These are phyloP conservation scores for Whalleya microplaca DNA, from an alignment of 2,329 filamentous ascomycete species.

Conservation along the genomic window DNA sequence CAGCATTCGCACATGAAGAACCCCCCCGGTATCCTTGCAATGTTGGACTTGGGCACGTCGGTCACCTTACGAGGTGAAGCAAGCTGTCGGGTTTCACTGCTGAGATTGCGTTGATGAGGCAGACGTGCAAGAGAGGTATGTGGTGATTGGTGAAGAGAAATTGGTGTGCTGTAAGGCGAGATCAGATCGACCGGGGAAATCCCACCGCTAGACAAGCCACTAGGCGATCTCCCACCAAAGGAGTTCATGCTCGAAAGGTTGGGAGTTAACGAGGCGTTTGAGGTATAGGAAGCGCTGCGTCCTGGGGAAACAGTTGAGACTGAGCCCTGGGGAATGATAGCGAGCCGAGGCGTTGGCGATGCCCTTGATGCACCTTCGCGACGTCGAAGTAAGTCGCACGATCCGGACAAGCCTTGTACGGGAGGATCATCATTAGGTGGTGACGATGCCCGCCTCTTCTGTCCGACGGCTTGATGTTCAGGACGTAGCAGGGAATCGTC, in stretches of 20 bases:
- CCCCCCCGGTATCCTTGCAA: constrained; percentile 53
- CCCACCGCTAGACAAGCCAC: constrained; percentile 52
- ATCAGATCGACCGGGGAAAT: constrained; percentile 43
- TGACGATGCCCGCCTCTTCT: constrained; percentile 61
- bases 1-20: constrained; percentile 86
- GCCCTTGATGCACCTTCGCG: constrained; percentile 53
- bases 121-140: constrained; percentile 48
- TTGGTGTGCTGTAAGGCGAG: constrained; percentile 54
- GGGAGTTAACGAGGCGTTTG: constrained; percentile 49
- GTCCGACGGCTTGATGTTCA: constrained; percentile 48
- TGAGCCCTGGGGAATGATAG: constrained; percentile 48
- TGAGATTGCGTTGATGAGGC: constrained; percentile 51
- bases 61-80: constrained; percentile 56
- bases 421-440: constrained; percentile 53
- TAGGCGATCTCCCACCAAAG: constrained; percentile 51
- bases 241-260: constrained; percentile 48
- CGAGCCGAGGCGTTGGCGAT: constrained; percentile 56
- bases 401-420: constrained; percentile 42
- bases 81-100: constrained; percentile 44
- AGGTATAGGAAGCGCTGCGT: constrained; percentile 53
- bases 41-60: constrained; percentile 52
- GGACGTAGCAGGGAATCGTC: constrained; percentile 45
- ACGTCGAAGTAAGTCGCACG: constrained; percentile 51
- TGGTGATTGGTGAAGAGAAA: constrained; percentile 54
- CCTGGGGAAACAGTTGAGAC: constrained; percentile 49